Evolutionary conservation across 2,329 filamentous ascomycete species (phyloP).

Genomic region (Aspergillus nomiae): DNA sequence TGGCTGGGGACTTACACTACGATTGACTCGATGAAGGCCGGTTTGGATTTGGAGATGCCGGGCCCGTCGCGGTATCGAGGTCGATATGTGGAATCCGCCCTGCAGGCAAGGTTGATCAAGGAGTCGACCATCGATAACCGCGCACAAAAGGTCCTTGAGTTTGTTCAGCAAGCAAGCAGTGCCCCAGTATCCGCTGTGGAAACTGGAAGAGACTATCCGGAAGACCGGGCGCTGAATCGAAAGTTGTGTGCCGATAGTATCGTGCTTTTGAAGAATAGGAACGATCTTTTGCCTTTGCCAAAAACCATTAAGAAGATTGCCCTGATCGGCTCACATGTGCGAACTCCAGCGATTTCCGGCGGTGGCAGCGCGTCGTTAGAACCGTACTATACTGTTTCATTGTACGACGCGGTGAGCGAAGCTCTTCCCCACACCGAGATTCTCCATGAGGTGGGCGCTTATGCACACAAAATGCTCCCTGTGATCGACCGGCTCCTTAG

Average conservation of each 20-base stretch:
- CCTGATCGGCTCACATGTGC: conserved; percentile 38
- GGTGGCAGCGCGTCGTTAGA: conserved; percentile 38
- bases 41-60: conserved; percentile 31
- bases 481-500: conserved; percentile 30
- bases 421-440: conserved; percentile 15
- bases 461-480: conserved; percentile 37
- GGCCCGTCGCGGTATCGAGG: conserved; percentile 29
- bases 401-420: conserved; percentile 33
- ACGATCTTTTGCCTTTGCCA: conserved; percentile 22
- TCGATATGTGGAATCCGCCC: conserved; percentile 33
- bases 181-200: conserved; percentile 15
- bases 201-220: conserved; percentile 13
- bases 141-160: conserved; percentile 34
- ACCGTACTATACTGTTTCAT: conserved; percentile 34
- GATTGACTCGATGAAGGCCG: conserved; percentile 24
- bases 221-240: conserved; percentile 22
- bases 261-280: conserved; percentile 25
- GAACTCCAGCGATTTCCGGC: conserved; percentile 36
- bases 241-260: conserved; percentile 18
- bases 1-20: conserved; percentile 29
- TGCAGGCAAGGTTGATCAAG: conserved; percentile 32
- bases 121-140: conserved; percentile 28
- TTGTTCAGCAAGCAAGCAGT: conserved; percentile 29
- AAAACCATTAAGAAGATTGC: conserved; percentile 16
- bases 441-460: conserved; percentile 23